Evolutionary conservation across 129 eudicot genomes (phyloP).

Genomic region (Flaveria linearis): DNA sequence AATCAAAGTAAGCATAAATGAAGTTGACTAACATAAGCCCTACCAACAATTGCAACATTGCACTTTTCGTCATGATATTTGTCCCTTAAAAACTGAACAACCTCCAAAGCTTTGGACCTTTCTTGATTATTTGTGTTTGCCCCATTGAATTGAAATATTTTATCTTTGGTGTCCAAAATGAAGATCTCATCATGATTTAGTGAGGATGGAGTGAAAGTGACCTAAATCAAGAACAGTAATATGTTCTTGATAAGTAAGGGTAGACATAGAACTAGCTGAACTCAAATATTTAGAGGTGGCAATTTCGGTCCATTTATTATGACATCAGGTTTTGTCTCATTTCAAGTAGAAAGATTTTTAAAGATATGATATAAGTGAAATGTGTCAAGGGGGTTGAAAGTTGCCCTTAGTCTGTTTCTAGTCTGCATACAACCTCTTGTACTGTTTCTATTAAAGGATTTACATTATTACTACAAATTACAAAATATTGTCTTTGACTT

Average conservation of each 20-base stretch:
- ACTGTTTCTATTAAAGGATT: background rate
- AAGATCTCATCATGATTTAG: constrained; percentile 89
- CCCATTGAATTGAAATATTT: constrained; percentile 81
- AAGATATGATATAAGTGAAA: background rate
- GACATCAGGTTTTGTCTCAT: constrained; percentile 8
- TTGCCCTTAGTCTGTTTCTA: background rate
- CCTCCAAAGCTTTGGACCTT: constrained; percentile 79
- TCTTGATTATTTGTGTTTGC: constrained; percentile 77
- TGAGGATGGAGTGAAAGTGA: constrained; percentile 73
- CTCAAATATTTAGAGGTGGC: background rate
- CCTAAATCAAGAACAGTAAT: constrained; percentile 41
- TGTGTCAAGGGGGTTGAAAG: constrained; percentile 8
- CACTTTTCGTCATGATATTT: constrained; percentile 77
- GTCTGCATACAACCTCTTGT: constrained; percentile 1
- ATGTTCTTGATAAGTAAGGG: constrained; percentile 2
- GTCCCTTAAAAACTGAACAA: constrained; percentile 74
- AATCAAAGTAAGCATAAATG: background rate
- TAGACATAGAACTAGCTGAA: constrained; percentile 7
- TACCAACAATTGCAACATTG: constrained; percentile 92
- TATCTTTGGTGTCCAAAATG: constrained; percentile 77
- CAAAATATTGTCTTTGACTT: background rate
- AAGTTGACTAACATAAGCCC: constrained; percentile 33
- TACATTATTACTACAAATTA: background rate
- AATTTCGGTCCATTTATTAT: background rate
- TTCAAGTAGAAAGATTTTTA: background rate